These are phyloP conservation scores for Echinosophora koreensis DNA, from an alignment of 306 rosid species.

Conservation along the genomic window DNA sequence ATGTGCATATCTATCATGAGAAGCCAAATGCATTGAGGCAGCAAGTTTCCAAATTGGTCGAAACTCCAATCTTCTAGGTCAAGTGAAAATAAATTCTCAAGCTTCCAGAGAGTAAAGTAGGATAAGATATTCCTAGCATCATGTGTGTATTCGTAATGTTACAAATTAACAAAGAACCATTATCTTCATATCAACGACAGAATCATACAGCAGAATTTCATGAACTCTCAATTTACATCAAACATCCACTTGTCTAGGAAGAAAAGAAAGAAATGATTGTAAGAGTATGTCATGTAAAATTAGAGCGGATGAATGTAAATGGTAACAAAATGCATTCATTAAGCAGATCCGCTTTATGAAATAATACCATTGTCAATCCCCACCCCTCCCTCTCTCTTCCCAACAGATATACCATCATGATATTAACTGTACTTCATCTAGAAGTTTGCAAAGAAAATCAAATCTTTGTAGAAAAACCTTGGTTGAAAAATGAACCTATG, in stretches of 20 bases:
- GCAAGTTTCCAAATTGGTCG: slow-evolving; percentile 15
- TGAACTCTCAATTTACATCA: slow-evolving; percentile 10
- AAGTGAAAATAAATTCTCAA: neutral
- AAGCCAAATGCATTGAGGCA: slow-evolving; percentile 21
- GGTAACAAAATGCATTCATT: slow-evolving; percentile 2
- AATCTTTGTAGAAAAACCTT: neutral
- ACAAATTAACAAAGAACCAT: slow-evolving; percentile 1
- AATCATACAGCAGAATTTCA: neutral
- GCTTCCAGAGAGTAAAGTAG: slow-evolving; percentile 29
- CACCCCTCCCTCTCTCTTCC: neutral
- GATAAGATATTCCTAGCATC: slow-evolving; percentile 11
- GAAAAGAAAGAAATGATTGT: slow-evolving; percentile 8
- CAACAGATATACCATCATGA: neutral
- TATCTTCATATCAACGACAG: slow-evolving; percentile 1
- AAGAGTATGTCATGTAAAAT: slow-evolving; percentile 9
- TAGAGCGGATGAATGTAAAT: neutral
- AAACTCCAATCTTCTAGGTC: neutral
- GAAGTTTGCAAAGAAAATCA: neutral
- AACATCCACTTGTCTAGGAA: slow-evolving; percentile 11
- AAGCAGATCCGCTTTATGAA: neutral
- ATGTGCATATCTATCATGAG: slow-evolving; percentile 25
- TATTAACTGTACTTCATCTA: neutral
- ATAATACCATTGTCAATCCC: neutral
- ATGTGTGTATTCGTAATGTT: neutral
- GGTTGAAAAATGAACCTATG: neutral